phyloP scores from a whole-genome alignment of 2,329 filamentous ascomycete species.

The Aspergillus aculeatinus region DNA sequence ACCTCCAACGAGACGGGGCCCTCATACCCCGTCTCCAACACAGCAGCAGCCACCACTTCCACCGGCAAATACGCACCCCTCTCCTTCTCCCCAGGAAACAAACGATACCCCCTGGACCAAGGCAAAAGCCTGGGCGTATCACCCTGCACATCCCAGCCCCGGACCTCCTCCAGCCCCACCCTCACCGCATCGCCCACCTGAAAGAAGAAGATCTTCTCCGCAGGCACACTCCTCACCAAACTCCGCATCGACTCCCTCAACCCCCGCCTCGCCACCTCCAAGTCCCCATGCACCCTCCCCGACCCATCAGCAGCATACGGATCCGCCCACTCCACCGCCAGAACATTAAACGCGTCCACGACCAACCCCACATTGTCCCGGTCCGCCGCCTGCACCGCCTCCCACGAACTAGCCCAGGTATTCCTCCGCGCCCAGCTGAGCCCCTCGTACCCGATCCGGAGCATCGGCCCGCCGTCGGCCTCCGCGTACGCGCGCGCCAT shows the following conservation, averaged over 20 bases:
- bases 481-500: slow-evolving; percentile 30
- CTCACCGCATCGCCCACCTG: slow-evolving; percentile 34
- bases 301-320: slow-evolving; percentile 31
- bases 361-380: slow-evolving; percentile 33
- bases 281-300: slow-evolving; percentile 28
- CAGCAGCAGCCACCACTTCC: slow-evolving; percentile 31
- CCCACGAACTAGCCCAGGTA: slow-evolving; percentile 36
- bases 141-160: slow-evolving; percentile 21
- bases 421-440: slow-evolving; percentile 35
- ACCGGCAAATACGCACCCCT: slow-evolving; percentile 35
- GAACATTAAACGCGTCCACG: slow-evolving; percentile 34
- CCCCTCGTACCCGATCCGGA: slow-evolving; percentile 35
- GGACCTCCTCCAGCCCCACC: slow-evolving; percentile 25
- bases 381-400: slow-evolving; percentile 34
- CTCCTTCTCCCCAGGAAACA: slow-evolving; percentile 29
- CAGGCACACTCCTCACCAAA: slow-evolving; percentile 28
- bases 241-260: slow-evolving; percentile 26
- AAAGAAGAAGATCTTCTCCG: slow-evolving; percentile 36
- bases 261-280: slow-evolving; percentile 28
- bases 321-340: slow-evolving; percentile 35
- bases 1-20: slow-evolving; percentile 36
- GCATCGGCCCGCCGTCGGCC: slow-evolving; percentile 29
- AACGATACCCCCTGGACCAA: slow-evolving; percentile 33
- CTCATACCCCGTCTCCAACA: slow-evolving; percentile 32
- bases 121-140: slow-evolving; percentile 27